These are phyloP conservation scores for Phytophthora tentaculata DNA, from an alignment of 352 stramenopile genomes.

Conservation along the genomic window DNA sequence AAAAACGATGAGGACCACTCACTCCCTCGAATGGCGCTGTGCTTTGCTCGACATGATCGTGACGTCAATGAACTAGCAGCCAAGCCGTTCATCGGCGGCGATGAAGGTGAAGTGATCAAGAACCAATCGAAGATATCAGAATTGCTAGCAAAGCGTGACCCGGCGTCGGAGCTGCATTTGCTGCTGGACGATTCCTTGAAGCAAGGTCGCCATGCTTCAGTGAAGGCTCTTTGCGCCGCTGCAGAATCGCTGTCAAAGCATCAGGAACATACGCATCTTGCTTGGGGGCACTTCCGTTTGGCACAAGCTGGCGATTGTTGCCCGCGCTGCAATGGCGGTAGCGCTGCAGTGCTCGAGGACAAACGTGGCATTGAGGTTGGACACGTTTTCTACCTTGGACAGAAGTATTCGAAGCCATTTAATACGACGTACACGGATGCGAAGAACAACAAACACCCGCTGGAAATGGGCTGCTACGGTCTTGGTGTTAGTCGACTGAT, in stretches of 20 bases:
- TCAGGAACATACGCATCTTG: slow-evolving; percentile 20
- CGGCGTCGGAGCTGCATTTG: slow-evolving; percentile 43
- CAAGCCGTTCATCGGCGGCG: slow-evolving; percentile 71
- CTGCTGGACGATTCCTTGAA: slow-evolving; percentile 79
- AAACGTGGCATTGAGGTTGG: slow-evolving; percentile 90
- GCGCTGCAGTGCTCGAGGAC: slow-evolving; percentile 50
- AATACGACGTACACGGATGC: slow-evolving; percentile 58
- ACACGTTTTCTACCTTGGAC: slow-evolving; percentile 90
- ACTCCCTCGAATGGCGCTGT: slow-evolving; percentile 41
- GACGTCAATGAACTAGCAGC: slow-evolving; percentile 72
- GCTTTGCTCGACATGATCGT: slow-evolving; percentile 66
- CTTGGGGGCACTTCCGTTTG: slow-evolving; percentile 64
- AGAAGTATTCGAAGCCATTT: slow-evolving; percentile 90
- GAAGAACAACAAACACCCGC: slow-evolving; percentile 56
- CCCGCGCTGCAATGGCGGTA: slow-evolving; percentile 45
- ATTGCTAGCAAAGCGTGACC: slow-evolving; percentile 20
- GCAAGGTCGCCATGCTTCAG: slow-evolving; percentile 15
- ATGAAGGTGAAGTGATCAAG: slow-evolving; percentile 59
- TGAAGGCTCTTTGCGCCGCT: slow-evolving; percentile 29
- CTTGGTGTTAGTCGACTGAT: slow-evolving; percentile 87
- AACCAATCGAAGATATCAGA: slow-evolving; percentile 29
- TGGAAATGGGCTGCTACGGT: slow-evolving; percentile 92
- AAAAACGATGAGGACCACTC: slow-evolving; percentile 1
- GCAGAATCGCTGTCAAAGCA: slow-evolving; percentile 22
- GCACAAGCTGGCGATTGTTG: slow-evolving; percentile 75